Evolutionary conservation across 371 early-diverging fungal species (phyloP).

Genomic region (Circinella minor): DNA sequence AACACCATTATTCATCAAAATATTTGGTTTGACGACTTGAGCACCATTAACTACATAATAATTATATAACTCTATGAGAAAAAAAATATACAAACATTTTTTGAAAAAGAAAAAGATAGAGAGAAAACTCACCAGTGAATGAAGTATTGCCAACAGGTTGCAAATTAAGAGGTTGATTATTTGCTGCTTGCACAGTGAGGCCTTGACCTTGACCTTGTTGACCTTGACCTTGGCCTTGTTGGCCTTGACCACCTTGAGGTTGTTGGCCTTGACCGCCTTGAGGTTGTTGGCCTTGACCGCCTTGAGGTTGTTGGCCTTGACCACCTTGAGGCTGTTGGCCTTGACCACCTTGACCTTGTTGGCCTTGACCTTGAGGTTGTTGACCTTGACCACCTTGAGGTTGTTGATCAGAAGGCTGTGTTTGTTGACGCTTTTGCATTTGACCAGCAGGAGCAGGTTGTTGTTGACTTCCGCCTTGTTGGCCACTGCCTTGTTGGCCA

Average conservation of each 20-base stretch:
- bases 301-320: conserved; percentile 1
- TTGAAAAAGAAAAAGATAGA: neutral
- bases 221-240: conserved; percentile 2
- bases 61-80: neutral
- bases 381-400: conserved; percentile 2
- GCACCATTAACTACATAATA: conserved; percentile 12
- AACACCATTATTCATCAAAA: conserved; percentile 52
- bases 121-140: conserved; percentile 13
- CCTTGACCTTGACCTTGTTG: neutral
- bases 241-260: no score
- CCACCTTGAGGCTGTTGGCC: conserved; percentile 9
- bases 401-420: neutral
- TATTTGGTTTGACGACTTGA: conserved; percentile 33
- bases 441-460: neutral
- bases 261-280: conserved; percentile 4
- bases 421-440: no score
- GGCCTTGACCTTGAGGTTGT: conserved; percentile 4
- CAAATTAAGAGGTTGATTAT: conserved; percentile 9
- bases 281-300: neutral
- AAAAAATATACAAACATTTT: neutral
- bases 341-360: neutral
- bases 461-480: neutral
- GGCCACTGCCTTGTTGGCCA: neutral
- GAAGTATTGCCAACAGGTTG: conserved; percentile 12
- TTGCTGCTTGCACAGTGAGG: conserved; percentile 10